These are phyloP conservation scores for Arthrocladium fulminans DNA, from an alignment of 2,329 filamentous ascomycete genomes.

Conservation along the genomic window DNA sequence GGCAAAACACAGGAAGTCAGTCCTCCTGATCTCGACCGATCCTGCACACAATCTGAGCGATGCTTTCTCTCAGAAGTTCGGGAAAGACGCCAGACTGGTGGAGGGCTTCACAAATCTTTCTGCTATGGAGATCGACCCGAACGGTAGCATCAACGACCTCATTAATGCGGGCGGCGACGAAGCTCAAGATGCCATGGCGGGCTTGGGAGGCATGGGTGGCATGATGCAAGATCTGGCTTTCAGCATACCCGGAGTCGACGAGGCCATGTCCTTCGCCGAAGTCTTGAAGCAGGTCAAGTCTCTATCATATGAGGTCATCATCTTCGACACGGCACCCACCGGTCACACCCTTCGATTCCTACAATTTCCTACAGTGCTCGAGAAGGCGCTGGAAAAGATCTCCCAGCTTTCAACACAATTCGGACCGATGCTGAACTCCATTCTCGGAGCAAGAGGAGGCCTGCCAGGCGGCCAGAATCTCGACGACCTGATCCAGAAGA, in stretches of 20 bases:
- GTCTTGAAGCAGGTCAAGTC: constrained; percentile 99
- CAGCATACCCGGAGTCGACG: constrained; percentile 94
- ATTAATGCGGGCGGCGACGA: constrained; percentile 69
- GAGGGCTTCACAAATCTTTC: constrained; percentile 89
- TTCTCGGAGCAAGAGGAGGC: constrained; percentile 67
- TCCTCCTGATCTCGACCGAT: constrained; percentile 95
- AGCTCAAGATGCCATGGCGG: constrained; percentile 60
- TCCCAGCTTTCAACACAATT: constrained; percentile 91
- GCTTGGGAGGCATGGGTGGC: constrained; percentile 63
- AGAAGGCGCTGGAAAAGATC: constrained; percentile 96
- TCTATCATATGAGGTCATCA: constrained; percentile 95
- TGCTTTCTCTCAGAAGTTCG: constrained; percentile 97
- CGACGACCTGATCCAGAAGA: constrained; percentile 84
- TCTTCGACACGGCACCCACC: constrained; percentile 97
- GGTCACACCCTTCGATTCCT: constrained; percentile 97
- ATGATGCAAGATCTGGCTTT: constrained; percentile 99
- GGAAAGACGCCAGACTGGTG: constrained; percentile 90
- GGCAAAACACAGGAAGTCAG: constrained; percentile 85
- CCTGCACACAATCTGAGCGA: constrained; percentile 96
- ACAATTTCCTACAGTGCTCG: constrained; percentile 94
- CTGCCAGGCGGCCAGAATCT: constrained; percentile 90
- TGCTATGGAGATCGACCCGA: constrained; percentile 98
- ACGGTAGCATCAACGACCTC: constrained; percentile 93
- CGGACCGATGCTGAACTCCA: constrained; percentile 87
- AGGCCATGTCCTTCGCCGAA: constrained; percentile 99